A percentile compares a stretch with the other conserved stretches of the same genome.
These are phyloP conservation scores for Spathaspora passalidarum DNA, from an alignment of 805 yeast species.

Conservation along the genomic window DNA sequence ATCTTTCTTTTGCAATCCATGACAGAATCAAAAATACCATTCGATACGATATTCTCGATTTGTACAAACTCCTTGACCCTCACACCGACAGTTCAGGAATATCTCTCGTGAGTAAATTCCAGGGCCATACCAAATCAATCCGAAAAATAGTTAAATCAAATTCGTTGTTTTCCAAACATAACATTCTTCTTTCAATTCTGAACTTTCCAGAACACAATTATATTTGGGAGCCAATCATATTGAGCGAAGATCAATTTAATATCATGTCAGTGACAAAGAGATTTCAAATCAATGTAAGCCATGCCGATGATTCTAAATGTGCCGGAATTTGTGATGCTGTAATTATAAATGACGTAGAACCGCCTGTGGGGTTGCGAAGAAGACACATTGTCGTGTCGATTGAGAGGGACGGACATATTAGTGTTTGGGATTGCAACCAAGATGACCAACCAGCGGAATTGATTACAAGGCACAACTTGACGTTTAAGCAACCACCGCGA, in stretches of 20 bases:
- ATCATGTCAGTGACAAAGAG: conserved; percentile 31
- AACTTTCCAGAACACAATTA: conserved; percentile 37
- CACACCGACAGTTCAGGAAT: conserved; percentile 11
- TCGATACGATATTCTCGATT: conserved; percentile 20
- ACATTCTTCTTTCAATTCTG: conserved; percentile 35
- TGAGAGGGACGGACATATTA: conserved; percentile 37
- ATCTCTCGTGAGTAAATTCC: conserved; percentile 47
- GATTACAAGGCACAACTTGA: conserved; percentile 11
- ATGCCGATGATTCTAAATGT: not conserved
- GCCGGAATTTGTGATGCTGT: conserved; percentile 30
- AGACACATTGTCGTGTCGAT: conserved; percentile 30
- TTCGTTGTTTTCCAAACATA: conserved; percentile 19
- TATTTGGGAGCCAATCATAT: conserved; percentile 39
- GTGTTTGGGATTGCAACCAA: conserved; percentile 60
- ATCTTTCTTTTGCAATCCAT: conserved; percentile 27
- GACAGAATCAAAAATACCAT: conserved; percentile 36
- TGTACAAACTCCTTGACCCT: conserved; percentile 7
- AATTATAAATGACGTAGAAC: conserved; percentile 30
- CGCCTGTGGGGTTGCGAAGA: conserved; percentile 12
- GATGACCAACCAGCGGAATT: conserved; percentile 30
- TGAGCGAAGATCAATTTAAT: conserved; percentile 13
- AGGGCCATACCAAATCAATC: conserved; percentile 86
- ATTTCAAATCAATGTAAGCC: conserved; percentile 25
- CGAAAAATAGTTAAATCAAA: conserved; percentile 62
- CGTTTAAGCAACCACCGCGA: conserved; percentile 12